A percentile compares a stretch with the other conserved stretches of the same genome.
phyloP scores from a whole-genome alignment of 2,329 filamentous ascomycete species.

The Xylariaceae sp. region DNA sequence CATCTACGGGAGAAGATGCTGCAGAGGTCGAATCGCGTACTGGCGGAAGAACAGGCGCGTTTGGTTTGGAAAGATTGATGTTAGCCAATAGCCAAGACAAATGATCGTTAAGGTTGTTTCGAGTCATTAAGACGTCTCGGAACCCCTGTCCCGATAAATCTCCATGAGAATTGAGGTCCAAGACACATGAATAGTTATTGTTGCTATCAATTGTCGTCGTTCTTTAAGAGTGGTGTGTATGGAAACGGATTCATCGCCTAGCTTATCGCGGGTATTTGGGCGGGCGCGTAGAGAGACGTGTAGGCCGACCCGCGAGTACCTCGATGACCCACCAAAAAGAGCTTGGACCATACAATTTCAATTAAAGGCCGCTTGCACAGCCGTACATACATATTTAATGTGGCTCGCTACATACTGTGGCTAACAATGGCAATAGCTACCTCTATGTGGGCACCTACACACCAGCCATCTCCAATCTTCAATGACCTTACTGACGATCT shows the following conservation, averaged over 20 bases:
- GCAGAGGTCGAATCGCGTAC: conserved; percentile 33
- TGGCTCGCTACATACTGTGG: too few species aligned
- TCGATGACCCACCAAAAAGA: conserved; percentile 25
- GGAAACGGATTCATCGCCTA: not conserved
- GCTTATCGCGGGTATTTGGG: not conserved
- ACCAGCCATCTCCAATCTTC: too few species aligned
- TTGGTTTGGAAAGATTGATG: conserved; percentile 48
- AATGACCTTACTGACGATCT: too few species aligned
- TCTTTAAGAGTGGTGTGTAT: not conserved
- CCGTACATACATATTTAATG: too few species aligned
- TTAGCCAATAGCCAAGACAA: conserved; percentile 63
- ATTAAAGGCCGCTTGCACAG: conserved; percentile 17
- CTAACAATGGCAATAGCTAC: too few species aligned
- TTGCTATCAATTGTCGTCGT: not conserved
- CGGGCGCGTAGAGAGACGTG: conserved; percentile 10
- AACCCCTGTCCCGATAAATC: conserved; percentile 43
- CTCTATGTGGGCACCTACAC: too few species aligned
- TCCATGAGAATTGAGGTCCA: conserved; percentile 38
- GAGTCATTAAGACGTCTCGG: conserved; percentile 62
- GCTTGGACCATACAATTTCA: conserved; percentile 25
- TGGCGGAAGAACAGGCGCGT: conserved; percentile 46
- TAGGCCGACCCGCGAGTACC: conserved; percentile 14
- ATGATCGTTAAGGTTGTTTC: conserved; percentile 64
- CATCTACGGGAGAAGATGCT: conserved; percentile 35
- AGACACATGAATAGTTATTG: conserved; percentile 18